Percentiles rank a stretch among this genome's conserved stretches.
Evolutionary conservation across 176 grass and related monocot genomes (phyloP).

Genomic region (Ensete ventricosum): DNA sequence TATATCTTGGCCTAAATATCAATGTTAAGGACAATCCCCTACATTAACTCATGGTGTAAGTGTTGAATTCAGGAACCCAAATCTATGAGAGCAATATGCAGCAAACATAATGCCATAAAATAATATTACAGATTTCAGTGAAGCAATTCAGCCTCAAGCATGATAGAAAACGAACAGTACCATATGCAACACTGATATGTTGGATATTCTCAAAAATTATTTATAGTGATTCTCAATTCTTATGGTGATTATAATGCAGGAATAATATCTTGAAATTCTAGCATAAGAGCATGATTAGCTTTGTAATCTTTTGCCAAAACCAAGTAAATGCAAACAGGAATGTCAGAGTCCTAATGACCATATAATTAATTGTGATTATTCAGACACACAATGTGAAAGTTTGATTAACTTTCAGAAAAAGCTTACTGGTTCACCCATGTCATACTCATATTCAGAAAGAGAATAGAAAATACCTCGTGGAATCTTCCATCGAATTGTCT

Average conservation of each 20-base stretch:
- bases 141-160: not conserved
- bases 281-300: no score
- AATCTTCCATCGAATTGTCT: slow-evolving; percentile 53
- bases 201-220: not conserved
- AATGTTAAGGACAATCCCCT: not conserved
- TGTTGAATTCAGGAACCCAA: not conserved
- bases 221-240: not conserved
- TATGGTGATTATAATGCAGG: not conserved
- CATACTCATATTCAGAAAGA: slow-evolving; percentile 24
- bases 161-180: not conserved
- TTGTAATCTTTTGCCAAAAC: not conserved
- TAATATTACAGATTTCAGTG: not conserved
- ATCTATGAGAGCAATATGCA: not conserved
- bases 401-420: not conserved
- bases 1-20: not conserved
- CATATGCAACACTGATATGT: not conserved
- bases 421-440: slow-evolving; percentile 1
- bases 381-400: not conserved
- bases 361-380: not conserved
- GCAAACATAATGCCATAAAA: not conserved
- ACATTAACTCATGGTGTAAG: not conserved
- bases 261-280: no score
- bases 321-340: not conserved
- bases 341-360: not conserved
- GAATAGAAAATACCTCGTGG: slow-evolving; percentile 75